A percentile compares a stretch with the other conserved stretches of the same genome.
Evolutionary conservation across 1,139 yeast species (phyloP).

Genomic region (Debaryomyces sp.): DNA sequence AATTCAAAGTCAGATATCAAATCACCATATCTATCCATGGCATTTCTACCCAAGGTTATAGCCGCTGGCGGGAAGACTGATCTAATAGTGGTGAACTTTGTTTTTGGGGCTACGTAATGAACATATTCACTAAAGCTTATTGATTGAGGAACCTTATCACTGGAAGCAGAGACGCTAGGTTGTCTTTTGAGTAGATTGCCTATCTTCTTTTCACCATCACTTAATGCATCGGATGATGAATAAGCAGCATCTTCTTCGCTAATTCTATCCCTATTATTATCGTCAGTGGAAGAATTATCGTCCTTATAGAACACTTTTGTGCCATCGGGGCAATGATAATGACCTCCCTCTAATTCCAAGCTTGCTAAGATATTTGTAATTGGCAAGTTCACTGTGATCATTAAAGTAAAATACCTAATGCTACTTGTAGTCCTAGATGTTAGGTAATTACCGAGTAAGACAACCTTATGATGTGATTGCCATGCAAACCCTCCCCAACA

Average conservation of each 20-base stretch:
- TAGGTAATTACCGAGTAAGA: conserved; percentile 53
- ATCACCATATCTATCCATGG: conserved; percentile 67
- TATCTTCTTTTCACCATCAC: conserved; percentile 12
- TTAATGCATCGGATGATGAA: conserved; percentile 13
- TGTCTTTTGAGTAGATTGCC: conserved; percentile 16
- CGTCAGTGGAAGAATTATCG: conserved; percentile 19
- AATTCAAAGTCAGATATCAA: conserved; percentile 72
- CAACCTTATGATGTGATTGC: conserved; percentile 74
- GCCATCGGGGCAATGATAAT: conserved; percentile 24
- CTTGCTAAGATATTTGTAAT: conserved; percentile 60
- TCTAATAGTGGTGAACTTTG: conserved; percentile 64
- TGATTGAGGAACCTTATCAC: conserved; percentile 22
- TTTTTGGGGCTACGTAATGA: conserved; percentile 73
- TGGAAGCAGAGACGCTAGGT: conserved; percentile 18
- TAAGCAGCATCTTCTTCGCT: conserved; percentile 11
- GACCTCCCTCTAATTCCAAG: conserved; percentile 40
- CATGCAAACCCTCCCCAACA: conserved; percentile 72
- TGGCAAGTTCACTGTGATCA: conserved; percentile 66
- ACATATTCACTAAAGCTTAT: conserved; percentile 68
- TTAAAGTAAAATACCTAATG: conserved; percentile 58
- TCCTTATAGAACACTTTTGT: conserved; percentile 22
- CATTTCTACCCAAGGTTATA: conserved; percentile 72
- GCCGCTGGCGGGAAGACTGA: conserved; percentile 78
- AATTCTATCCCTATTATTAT: conserved; percentile 20
- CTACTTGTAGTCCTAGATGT: conserved; percentile 54